Base-by-base conservation (phyloP, 108 stramenopile genomes). In the Cyclotella distinguenda region DNA sequence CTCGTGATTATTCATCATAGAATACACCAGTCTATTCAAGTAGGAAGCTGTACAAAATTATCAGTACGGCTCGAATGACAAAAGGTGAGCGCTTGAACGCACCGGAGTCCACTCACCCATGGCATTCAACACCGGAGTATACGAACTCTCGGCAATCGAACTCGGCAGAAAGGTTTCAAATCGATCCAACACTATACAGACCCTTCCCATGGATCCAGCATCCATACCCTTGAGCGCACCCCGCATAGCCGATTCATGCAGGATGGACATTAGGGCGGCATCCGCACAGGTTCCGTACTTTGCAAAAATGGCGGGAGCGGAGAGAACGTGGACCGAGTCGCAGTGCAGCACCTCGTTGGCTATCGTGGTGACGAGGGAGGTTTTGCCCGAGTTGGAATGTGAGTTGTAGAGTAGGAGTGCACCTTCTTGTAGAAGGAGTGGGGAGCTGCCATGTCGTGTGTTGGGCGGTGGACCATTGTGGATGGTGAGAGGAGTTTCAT, bases 271-370 rank as follows among this genome's bases (percentile, higher is more conserved):
- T 8, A 90, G 69, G 5, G 88, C 91, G 35, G 76, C 80, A 82
- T 93, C 88, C 5, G 91, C 86, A 42, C 71, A 75, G 23, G 78
- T 66, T 0, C 91, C 87, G 54, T 88, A 89, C 42, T 88, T 86
- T 40, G 88, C 85, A 38, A 93, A 43, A 21, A 93, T 65, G 9
- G 84, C 50, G 9, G 81, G 83, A 19, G 77, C 68, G 1, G 68
- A 76, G 30, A 93, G 61, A 7, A 86, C 51, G 69, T 93, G 86
- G 10, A 90, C 80, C 38, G 47, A 33, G 35, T 71, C 43, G 43
- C 84, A 93, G 7, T 82, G 65, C 27, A 86, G 28, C 11, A 51
- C 18, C 67, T 80, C 34, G 19, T 60, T 68, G 13, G 88, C 87
- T 64, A 88, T 69, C n/a, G 80, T 68, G 49, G 63, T 58, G 2